A percentile compares a stretch with the other conserved stretches of the same genome.
Conservation (phyloP, 768 basidiomycete genomes). For the Trametes villosa region DNA sequence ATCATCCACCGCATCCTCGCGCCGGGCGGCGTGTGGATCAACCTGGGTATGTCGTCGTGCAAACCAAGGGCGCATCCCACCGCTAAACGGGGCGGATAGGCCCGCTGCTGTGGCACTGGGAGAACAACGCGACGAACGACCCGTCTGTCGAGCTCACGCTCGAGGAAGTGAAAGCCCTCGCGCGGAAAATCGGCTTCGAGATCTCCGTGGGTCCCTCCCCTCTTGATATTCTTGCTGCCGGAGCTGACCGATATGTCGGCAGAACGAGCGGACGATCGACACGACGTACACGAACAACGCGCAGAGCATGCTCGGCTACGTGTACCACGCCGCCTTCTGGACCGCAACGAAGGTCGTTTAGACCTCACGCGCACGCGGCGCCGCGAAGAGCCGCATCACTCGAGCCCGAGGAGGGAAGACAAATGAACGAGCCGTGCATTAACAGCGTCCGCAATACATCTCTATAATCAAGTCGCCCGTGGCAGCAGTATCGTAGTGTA, state of each 20-base stretch:
- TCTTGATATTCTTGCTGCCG: background rate
- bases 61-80: too few relatives aligned
- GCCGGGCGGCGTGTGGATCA: conserved; percentile 91
- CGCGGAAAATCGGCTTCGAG: conserved; percentile 77
- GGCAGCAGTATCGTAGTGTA: too few relatives aligned
- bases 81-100: conserved; percentile 46
- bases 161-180: conserved; percentile 85
- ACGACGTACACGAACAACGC: conserved; percentile 88
- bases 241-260: background rate
- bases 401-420: too few relatives aligned
- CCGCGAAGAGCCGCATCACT: too few relatives aligned
- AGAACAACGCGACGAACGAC: conserved; percentile 83
- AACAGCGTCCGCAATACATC: too few relatives aligned
- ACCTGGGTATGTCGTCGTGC: conserved; percentile 57
- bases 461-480: too few relatives aligned
- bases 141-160: conserved; percentile 86
- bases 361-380: background rate
- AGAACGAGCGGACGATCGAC: conserved; percentile 82
- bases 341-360: conserved; percentile 56
- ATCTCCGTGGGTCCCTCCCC: conserved; percentile 59
- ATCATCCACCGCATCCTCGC: conserved; percentile 82
- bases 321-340: conserved; percentile 88
- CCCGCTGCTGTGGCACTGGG: conserved; percentile 96
- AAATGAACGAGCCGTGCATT: too few relatives aligned
- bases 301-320: conserved; percentile 80